Percentiles rank a stretch among this genome's conserved stretches.
Evolutionary conservation across 345 rosid genomes (phyloP).

Genomic region (Physaria fendleri): DNA sequence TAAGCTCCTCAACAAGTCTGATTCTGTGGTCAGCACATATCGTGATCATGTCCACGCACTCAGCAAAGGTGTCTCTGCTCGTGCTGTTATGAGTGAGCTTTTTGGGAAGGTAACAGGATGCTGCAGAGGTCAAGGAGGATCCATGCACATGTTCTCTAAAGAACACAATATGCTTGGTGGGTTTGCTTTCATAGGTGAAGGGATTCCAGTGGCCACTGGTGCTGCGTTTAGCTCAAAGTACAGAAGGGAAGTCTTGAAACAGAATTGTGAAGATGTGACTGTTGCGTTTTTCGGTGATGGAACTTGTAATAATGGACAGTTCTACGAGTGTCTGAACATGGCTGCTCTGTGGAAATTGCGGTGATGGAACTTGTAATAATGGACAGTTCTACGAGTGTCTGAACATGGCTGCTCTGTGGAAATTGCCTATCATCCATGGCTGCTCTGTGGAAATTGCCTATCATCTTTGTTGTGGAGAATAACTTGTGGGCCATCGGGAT

Average conservation of each 20-base stretch:
- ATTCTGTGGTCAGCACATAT: constrained; percentile 66
- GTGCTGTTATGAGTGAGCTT: constrained; percentile 83
- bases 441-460: constrained; percentile 77
- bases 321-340: constrained; percentile 85
- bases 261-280: constrained; percentile 61
- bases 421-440: no score
- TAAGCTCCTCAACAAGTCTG: constrained; percentile 49
- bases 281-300: constrained; percentile 82
- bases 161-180: constrained; percentile 85
- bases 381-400: constrained; percentile 86
- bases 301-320: constrained; percentile 82
- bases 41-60: constrained; percentile 84
- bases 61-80: constrained; percentile 83
- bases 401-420: constrained; percentile 83
- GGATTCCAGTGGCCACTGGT: constrained; percentile 78
- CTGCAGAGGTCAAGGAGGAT: constrained; percentile 87
- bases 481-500: constrained; percentile 90
- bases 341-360: constrained; percentile 70
- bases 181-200: constrained; percentile 81
- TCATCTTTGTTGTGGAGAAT: constrained; percentile 82
- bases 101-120: constrained; percentile 78
- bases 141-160: constrained; percentile 87
- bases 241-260: constrained; percentile 61
- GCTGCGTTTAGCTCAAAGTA: constrained; percentile 71
- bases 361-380: constrained; percentile 82